Conservation (phyloP, 2,329 filamentous ascomycete species). For the Dactylellina parvicollis region DNA sequence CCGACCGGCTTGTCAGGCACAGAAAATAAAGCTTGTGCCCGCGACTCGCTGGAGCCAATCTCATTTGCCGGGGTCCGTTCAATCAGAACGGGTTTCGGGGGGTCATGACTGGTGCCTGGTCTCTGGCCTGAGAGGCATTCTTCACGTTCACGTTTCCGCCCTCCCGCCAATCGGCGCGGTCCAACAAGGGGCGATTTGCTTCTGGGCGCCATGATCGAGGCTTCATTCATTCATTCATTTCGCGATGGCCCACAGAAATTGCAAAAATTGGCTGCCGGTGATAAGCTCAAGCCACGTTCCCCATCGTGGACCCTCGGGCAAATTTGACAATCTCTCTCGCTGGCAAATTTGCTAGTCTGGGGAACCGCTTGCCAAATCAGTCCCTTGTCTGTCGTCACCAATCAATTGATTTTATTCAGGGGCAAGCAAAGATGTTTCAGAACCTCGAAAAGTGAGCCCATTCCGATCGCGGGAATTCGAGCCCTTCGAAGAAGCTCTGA, state of each 20-base stretch:
- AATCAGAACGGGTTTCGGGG: conserved; percentile 10
- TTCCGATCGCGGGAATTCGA: conserved; percentile 20
- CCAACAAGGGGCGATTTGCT: conserved; percentile 15
- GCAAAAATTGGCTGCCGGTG: conserved; percentile 14
- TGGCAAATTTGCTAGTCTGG: conserved; percentile 25
- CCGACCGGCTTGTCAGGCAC: conserved; percentile 14
- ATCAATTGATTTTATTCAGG: conserved; percentile 33
- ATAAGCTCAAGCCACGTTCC: conserved; percentile 29
- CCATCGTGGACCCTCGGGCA: conserved; percentile 18
- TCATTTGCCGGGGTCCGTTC: conserved; percentile 15
- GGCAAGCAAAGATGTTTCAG: conserved; percentile 40
- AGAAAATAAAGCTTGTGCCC: neutral
- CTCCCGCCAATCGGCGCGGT: conserved; percentile 30
- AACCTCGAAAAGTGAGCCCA: conserved; percentile 9
- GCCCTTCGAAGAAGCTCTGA: conserved; percentile 5
- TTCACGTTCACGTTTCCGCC: neutral
- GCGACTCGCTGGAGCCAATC: conserved; percentile 25
- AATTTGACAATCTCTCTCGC: conserved; percentile 27
- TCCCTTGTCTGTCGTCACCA: conserved; percentile 40
- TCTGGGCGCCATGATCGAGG: conserved; percentile 20
- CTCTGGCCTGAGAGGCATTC: conserved; percentile 34
- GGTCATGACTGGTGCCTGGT: conserved; percentile 13
- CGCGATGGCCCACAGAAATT: conserved; percentile 44
- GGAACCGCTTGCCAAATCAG: conserved; percentile 22
- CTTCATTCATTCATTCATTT: too few species aligned